Conservation (phyloP, 163 green algal genomes). For the Trebouxia gelatinosa region DNA sequence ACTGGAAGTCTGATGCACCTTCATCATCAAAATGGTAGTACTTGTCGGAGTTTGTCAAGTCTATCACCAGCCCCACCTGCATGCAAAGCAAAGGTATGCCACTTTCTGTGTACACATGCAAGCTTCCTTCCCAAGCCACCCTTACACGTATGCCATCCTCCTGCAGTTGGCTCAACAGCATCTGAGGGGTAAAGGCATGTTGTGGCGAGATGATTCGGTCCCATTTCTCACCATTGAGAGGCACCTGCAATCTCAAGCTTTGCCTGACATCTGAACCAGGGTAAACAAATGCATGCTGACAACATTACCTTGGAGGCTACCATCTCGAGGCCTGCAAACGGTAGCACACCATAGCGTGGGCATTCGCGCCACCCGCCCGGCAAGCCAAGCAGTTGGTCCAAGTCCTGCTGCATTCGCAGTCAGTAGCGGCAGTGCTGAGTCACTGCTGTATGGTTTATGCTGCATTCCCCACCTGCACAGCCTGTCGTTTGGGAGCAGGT, state of each 20-base stretch:
- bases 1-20: conserved; percentile 17
- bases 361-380: too few relatives aligned
- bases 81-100: background rate
- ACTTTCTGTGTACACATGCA: background rate
- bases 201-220: conserved; percentile 40
- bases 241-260: conserved; percentile 61
- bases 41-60: conserved; percentile 77
- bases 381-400: too few relatives aligned
- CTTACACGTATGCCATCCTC: conserved; percentile 33
- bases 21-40: conserved; percentile 72
- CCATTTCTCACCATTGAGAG: conserved; percentile 51
- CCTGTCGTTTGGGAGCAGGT: too few relatives aligned
- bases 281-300: too few relatives aligned
- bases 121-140: background rate
- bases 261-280: too few relatives aligned
- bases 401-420: too few relatives aligned
- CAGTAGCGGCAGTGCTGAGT: too few relatives aligned
- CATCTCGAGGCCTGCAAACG: too few relatives aligned
- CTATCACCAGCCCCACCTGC: conserved; percentile 74
- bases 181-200: conserved; percentile 50
- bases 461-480: too few relatives aligned
- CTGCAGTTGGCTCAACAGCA: conserved; percentile 40
- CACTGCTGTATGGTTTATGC: too few relatives aligned
- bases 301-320: too few relatives aligned
- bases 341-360: too few relatives aligned